Evolutionary conservation across 1,284 basidiomycete genomes (phyloP).

Genomic region (Spongiforma sp.): DNA sequence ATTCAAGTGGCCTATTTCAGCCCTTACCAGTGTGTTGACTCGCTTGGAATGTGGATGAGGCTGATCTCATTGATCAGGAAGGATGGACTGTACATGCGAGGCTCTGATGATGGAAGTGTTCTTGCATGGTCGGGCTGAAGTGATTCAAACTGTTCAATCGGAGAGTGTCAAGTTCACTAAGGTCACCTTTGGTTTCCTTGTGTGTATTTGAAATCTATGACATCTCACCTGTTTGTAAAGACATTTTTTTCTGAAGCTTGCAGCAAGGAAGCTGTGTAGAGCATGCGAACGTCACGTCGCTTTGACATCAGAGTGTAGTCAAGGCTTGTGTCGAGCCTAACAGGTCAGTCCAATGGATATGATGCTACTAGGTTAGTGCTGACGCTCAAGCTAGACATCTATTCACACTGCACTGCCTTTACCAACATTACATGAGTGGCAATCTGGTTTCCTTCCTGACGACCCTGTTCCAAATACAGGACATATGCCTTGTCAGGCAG

Average conservation of each 20-base stretch:
- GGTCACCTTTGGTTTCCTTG: slow-evolving; percentile 44
- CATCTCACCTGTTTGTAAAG: slow-evolving; percentile 45
- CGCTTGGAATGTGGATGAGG: not conserved
- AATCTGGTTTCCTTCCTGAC: slow-evolving; percentile 49
- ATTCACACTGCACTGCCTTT: slow-evolving; percentile 86
- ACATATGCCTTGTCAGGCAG: slow-evolving; percentile 31
- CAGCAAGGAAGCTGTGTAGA: slow-evolving; percentile 76
- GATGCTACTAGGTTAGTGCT: not conserved
- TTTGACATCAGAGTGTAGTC: slow-evolving; percentile 86
- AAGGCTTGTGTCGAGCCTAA: slow-evolving; percentile 95
- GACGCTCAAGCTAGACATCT: slow-evolving; percentile 62
- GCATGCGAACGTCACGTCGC: slow-evolving; percentile 91
- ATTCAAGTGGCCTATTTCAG: slow-evolving; percentile 97
- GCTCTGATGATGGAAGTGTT: slow-evolving; percentile 99
- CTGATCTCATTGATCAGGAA: slow-evolving; percentile 49
- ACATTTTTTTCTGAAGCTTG: slow-evolving; percentile 88
- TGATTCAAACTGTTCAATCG: slow-evolving; percentile 90
- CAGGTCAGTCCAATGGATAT: slow-evolving; percentile 45
- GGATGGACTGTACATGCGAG: slow-evolving; percentile 95
- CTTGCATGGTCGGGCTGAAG: slow-evolving; percentile 94
- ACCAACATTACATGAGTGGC: slow-evolving; percentile 71
- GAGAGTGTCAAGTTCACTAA: slow-evolving; percentile 88
- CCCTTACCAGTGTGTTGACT: slow-evolving; percentile 73
- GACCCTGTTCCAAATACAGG: slow-evolving; percentile 42
- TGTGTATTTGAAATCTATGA: not conserved